Conservation (phyloP, 108 stramenopile species). For the Cyclostephanos invisitatus region DNA sequence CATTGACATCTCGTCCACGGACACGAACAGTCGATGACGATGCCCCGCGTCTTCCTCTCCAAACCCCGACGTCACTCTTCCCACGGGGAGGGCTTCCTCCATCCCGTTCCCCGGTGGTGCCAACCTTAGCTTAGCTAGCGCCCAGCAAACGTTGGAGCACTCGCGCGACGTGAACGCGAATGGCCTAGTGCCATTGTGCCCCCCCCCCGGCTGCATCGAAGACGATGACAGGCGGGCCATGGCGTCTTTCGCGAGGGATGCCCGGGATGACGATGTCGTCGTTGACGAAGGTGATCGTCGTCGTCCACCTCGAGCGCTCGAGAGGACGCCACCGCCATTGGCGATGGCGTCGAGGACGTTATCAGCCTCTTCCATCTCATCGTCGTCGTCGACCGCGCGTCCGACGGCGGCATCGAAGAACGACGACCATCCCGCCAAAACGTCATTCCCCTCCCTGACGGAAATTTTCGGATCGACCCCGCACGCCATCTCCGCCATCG, state of each 20-base stretch:
- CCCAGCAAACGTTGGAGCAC: constrained; percentile 81
- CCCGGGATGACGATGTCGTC: neutral
- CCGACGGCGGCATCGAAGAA: neutral
- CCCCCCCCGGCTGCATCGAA: neutral
- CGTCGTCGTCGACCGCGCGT: neutral
- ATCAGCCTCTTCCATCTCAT: constrained; percentile 26
- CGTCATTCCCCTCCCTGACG: constrained; percentile 22
- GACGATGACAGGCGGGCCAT: constrained; percentile 12
- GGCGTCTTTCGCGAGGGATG: constrained; percentile 14
- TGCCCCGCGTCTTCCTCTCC: neutral
- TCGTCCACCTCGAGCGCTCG: constrained; percentile 6
- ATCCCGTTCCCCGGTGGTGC: constrained; percentile 58
- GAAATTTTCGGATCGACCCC: constrained; percentile 18
- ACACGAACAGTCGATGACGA: constrained; percentile 26
- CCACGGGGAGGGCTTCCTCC: constrained; percentile 48
- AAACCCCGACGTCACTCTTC: constrained; percentile 29
- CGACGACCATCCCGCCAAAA: constrained; percentile 26
- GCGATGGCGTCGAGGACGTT: constrained; percentile 32
- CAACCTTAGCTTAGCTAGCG: constrained; percentile 73
- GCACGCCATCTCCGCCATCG: constrained; percentile 65
- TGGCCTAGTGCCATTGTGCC: neutral
- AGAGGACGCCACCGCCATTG: neutral
- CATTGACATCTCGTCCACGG: constrained; percentile 48
- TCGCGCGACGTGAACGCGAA: constrained; percentile 62
- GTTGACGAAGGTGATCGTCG: constrained; percentile 20